Percentiles rank a stretch among this genome's conserved stretches.
phyloP scores from a whole-genome alignment of 345 rosid species.

The Eucalyptus lansdowneana region DNA sequence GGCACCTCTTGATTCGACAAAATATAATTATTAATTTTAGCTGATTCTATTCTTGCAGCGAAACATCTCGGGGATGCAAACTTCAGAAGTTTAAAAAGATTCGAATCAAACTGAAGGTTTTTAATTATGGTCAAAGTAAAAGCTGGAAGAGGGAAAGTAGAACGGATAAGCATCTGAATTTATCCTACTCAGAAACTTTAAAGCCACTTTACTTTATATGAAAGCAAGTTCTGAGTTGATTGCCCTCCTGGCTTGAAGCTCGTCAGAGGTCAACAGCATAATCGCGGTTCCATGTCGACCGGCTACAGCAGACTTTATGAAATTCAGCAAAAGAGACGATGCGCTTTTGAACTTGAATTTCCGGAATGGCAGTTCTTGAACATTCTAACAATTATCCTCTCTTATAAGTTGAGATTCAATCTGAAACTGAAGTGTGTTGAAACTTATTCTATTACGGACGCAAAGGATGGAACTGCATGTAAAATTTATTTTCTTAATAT shows the following conservation, averaged over 20 bases:
- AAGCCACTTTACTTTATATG: not conserved
- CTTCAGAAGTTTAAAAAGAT: not conserved
- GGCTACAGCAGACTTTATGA: not conserved
- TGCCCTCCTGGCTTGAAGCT: not conserved
- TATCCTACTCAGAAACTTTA: not conserved
- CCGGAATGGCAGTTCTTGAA: not conserved
- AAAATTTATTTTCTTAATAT: not conserved
- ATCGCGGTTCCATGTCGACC: not conserved
- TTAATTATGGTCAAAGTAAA: not conserved
- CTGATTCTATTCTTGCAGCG: not conserved
- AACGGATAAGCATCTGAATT: not conserved
- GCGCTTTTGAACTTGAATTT: not conserved
- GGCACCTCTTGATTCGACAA: not conserved
- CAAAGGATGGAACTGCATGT: not conserved
- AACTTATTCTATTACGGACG: not conserved
- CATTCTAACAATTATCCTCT: not conserved
- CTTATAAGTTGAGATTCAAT: not conserved
- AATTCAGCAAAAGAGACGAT: not conserved
- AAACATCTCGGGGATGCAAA: not conserved
- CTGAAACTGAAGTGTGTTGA: not conserved
- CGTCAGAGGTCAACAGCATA: not conserved
- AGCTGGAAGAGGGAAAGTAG: not conserved
- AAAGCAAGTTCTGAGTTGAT: not conserved
- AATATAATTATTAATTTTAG: not conserved
- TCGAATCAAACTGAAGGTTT: not conserved